Evolutionary conservation across 1,139 yeast genomes (phyloP).

Genomic region (Sugiyamaella japonica): DNA sequence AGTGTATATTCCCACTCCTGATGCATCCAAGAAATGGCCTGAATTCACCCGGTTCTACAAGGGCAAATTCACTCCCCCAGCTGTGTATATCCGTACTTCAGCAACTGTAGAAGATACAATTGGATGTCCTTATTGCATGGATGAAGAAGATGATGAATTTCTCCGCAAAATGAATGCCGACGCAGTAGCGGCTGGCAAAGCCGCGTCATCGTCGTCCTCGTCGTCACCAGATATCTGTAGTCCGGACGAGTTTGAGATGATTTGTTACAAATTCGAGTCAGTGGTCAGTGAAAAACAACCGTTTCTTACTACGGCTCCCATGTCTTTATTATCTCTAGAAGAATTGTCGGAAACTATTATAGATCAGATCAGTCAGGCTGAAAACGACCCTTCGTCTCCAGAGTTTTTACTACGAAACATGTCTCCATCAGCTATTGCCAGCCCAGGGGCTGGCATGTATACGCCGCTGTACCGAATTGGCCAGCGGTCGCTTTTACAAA

Average conservation of each 20-base stretch:
- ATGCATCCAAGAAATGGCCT: slow-evolving; percentile 79
- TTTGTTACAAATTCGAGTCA: slow-evolving; percentile 73
- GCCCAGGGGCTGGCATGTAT: slow-evolving; percentile 19
- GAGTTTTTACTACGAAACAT: slow-evolving; percentile 32
- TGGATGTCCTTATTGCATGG: slow-evolving; percentile 87
- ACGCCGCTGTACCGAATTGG: slow-evolving; percentile 18
- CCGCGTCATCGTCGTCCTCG: not conserved
- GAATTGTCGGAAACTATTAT: slow-evolving; percentile 51
- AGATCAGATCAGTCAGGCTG: slow-evolving; percentile 34
- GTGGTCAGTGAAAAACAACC: slow-evolving; percentile 83
- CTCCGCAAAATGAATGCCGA: slow-evolving; percentile 46
- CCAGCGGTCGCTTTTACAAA: slow-evolving; percentile 50
- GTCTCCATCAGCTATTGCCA: slow-evolving; percentile 18
- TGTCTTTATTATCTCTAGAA: slow-evolving; percentile 65
- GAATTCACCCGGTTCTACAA: slow-evolving; percentile 73
- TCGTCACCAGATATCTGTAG: slow-evolving; percentile 23
- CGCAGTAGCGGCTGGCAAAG: not conserved
- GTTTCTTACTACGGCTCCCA: slow-evolving; percentile 79
- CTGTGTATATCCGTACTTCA: slow-evolving; percentile 79
- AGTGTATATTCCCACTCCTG: slow-evolving; percentile 95
- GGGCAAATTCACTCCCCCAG: slow-evolving; percentile 69
- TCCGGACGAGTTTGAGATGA: slow-evolving; percentile 83
- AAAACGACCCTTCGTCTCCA: slow-evolving; percentile 40
- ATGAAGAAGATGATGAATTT: slow-evolving; percentile 80
- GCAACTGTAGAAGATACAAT: slow-evolving; percentile 94